phyloP scores from a whole-genome alignment of 106 monocot species.

The Acanthochlamys bracteata region DNA sequence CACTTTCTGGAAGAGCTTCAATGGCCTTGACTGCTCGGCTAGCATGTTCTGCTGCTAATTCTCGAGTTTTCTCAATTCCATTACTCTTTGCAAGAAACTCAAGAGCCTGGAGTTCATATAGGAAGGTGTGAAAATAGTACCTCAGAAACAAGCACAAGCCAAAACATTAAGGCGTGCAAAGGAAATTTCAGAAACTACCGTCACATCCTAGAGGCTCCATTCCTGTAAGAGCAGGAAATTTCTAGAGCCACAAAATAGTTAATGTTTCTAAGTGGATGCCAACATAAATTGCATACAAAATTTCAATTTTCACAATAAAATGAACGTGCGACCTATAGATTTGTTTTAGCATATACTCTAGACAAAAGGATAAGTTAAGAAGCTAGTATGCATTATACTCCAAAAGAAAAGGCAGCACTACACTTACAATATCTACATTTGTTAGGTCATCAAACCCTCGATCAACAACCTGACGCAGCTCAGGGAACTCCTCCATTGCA shows the following conservation, averaged over 20 bases:
- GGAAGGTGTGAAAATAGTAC: not conserved
- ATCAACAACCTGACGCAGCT: constrained; percentile 41
- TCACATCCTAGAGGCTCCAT: too few species aligned
- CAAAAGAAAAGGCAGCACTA: not conserved
- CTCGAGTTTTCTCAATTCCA: constrained; percentile 56
- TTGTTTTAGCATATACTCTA: not conserved
- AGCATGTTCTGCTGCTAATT: constrained; percentile 50
- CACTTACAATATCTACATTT: constrained; percentile 58
- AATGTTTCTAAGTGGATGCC: too few species aligned
- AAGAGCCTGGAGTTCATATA: constrained; percentile 36
- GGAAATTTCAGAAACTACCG: too few species aligned
- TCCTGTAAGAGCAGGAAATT: too few species aligned
- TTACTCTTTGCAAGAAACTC: constrained; percentile 59
- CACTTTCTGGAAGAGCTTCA: constrained; percentile 45
- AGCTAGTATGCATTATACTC: not conserved
- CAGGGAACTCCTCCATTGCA: constrained; percentile 67
- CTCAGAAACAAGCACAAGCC: not conserved
- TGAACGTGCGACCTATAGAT: not conserved
- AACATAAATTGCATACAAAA: too few species aligned
- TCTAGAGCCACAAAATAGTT: too few species aligned
- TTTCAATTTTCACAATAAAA: too few species aligned
- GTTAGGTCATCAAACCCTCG: constrained; percentile 30
- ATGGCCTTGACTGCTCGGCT: constrained; percentile 42
- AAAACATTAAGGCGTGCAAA: too few species aligned
- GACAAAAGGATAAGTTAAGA: not conserved